Percentiles rank a stretch among this genome's conserved stretches.
Evolutionary conservation across 305 asterid genomes (phyloP).

Genomic region (Fraxinus platypoda): DNA sequence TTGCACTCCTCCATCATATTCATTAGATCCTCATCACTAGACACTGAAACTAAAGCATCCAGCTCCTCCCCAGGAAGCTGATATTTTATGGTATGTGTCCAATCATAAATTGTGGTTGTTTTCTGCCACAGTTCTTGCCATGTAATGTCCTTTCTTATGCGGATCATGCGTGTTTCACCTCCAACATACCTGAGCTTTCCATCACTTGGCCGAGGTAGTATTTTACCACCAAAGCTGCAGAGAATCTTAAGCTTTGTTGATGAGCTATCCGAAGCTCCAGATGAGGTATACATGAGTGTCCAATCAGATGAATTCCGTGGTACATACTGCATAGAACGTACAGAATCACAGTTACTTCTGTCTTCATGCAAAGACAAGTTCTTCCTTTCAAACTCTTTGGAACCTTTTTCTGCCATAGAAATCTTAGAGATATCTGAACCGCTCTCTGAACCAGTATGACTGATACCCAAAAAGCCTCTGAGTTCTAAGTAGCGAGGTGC

Average conservation of each 20-base stretch:
- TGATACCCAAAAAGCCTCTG: constrained; percentile 50
- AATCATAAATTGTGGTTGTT: constrained; percentile 46
- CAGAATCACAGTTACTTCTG: constrained; percentile 38
- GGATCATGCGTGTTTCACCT: constrained; percentile 76
- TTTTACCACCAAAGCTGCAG: constrained; percentile 79
- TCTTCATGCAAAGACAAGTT: constrained; percentile 37
- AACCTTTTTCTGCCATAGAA: constrained; percentile 35
- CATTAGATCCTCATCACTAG: constrained; percentile 71
- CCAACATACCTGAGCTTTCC: constrained; percentile 82
- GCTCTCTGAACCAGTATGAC: constrained; percentile 44
- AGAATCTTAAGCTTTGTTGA: constrained; percentile 54
- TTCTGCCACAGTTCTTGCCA: constrained; percentile 66
- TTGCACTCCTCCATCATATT: constrained; percentile 83
- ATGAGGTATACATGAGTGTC: constrained; percentile 40
- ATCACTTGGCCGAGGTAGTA: constrained; percentile 77
- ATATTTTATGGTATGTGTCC: constrained; percentile 55
- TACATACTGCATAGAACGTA: constrained; percentile 30
- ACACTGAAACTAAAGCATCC: constrained; percentile 75
- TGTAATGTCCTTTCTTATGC: constrained; percentile 58
- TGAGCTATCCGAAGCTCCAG: constrained; percentile 54
- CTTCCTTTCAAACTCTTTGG: constrained; percentile 33
- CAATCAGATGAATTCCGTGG: constrained; percentile 37
- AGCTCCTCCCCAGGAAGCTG: constrained; percentile 90
- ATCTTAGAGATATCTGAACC: constrained; percentile 53
- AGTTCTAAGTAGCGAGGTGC: constrained; percentile 55